Percentiles rank a stretch among this genome's conserved stretches.
Conservation (phyloP, 306 rosid species). For the Gastrolobium villosum region DNA sequence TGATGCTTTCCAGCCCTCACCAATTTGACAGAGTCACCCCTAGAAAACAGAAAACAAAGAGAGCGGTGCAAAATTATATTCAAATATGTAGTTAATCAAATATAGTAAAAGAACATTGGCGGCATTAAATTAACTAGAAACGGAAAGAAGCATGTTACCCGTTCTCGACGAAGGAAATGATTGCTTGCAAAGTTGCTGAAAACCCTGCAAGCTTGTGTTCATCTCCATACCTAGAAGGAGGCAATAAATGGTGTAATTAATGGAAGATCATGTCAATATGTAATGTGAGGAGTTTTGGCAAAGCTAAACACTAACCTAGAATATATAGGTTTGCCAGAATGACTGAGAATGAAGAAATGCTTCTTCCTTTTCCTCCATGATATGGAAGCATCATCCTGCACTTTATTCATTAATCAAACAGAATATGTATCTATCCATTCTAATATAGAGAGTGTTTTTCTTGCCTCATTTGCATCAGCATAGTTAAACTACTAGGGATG, state of each 20-base stretch:
- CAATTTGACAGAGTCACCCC: slow-evolving; percentile 86
- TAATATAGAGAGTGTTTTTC: slow-evolving; percentile 12
- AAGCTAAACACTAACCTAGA: slow-evolving; percentile 71
- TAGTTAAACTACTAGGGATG: neutral
- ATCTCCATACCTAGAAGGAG: slow-evolving; percentile 77
- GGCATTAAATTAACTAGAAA: slow-evolving; percentile 27
- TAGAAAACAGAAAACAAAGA: slow-evolving; percentile 50
- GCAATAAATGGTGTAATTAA: slow-evolving; percentile 22
- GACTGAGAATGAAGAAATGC: slow-evolving; percentile 88
- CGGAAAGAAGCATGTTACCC: slow-evolving; percentile 61
- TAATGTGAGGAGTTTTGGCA: neutral
- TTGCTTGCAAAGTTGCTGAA: slow-evolving; percentile 97
- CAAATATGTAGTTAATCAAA: neutral
- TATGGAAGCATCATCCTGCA: slow-evolving; percentile 96
- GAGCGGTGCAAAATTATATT: slow-evolving; percentile 20
- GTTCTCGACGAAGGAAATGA: slow-evolving; percentile 91
- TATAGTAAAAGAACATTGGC: neutral
- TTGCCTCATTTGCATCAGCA: neutral
- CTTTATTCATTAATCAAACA: slow-evolving; percentile 66
- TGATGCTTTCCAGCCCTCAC: slow-evolving; percentile 96
- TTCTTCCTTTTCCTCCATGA: slow-evolving; percentile 99
- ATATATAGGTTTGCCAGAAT: slow-evolving; percentile 96
- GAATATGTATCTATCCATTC: slow-evolving; percentile 36
- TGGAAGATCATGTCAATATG: neutral
- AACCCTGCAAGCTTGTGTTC: slow-evolving; percentile 97